Percentiles rank a stretch among this genome's conserved stretches.
Evolutionary conservation across 306 rosid genomes (phyloP).

Genomic region (Leucaena leucocephala): DNA sequence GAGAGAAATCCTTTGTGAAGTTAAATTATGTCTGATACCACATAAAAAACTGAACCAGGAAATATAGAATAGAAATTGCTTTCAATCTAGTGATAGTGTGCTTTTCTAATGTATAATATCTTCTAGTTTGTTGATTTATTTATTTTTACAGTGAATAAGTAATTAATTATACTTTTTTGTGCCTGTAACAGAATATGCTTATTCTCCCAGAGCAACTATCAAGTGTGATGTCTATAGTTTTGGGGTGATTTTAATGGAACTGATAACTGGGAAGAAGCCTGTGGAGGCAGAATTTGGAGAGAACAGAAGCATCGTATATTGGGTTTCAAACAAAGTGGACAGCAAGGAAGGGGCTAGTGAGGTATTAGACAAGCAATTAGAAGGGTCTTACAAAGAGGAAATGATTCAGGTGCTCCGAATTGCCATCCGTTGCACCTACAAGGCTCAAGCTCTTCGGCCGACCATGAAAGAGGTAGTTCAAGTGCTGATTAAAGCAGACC

Average conservation of each 20-base stretch:
- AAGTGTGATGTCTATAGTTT: constrained; percentile 96
- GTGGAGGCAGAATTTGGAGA: constrained; percentile 91
- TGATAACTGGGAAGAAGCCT: constrained; percentile 90
- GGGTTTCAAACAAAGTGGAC: constrained; percentile 91
- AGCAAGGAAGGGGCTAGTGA: constrained; percentile 83
- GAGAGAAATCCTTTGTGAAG: background rate
- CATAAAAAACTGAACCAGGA: background rate
- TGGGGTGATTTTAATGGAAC: constrained; percentile 91
- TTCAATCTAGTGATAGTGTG: constrained; percentile 24
- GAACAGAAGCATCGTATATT: constrained; percentile 75
- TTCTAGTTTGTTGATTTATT: background rate
- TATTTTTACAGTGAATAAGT: background rate
- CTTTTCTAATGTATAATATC: constrained; percentile 24
- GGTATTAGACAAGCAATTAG: constrained; percentile 65
- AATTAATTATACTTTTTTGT: constrained; percentile 29
- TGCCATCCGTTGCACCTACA: constrained; percentile 88
- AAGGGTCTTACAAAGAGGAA: constrained; percentile 60
- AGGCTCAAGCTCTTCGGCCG: constrained; percentile 80
- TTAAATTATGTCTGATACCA: background rate
- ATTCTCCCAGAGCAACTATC: constrained; percentile 86
- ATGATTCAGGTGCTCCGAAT: constrained; percentile 73
- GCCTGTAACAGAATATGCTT: constrained; percentile 84
- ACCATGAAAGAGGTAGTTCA: constrained; percentile 95
- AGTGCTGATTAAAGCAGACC: constrained; percentile 70
- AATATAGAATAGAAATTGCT: background rate